These are phyloP conservation scores for Leucocoprinus birnbaumii DNA, from an alignment of 768 basidiomycete genomes.

Conservation along the genomic window DNA sequence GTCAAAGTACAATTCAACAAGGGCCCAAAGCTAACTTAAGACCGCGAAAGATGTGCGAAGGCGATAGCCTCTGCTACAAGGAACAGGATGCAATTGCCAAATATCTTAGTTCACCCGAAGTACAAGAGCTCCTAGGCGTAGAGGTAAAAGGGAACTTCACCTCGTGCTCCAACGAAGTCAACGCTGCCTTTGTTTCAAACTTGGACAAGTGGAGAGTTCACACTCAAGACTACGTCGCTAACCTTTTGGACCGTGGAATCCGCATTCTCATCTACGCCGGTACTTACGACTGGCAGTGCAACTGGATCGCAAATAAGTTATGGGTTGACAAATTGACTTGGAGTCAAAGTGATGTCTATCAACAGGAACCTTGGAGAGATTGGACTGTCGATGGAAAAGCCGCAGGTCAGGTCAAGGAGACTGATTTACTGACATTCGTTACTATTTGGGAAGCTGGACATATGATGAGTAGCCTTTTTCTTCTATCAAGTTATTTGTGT, in stretches of 20 bases:
- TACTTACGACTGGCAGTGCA: conserved; percentile 78
- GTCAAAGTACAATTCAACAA: neutral
- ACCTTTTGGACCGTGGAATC: conserved; percentile 73
- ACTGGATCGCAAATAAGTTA: conserved; percentile 72
- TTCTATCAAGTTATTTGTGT: neutral
- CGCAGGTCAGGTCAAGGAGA: conserved; percentile 54
- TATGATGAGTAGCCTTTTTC: conserved; percentile 43
- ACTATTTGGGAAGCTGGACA: conserved; percentile 46
- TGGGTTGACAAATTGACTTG: conserved; percentile 78
- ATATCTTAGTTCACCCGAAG: conserved; percentile 56
- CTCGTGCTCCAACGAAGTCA: conserved; percentile 52
- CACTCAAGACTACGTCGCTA: conserved; percentile 63
- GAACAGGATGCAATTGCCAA: conserved; percentile 36
- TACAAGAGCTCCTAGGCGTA: conserved; percentile 54
- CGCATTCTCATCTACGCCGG: conserved; percentile 74
- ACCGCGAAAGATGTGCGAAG: conserved; percentile 32
- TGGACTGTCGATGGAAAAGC: conserved; percentile 54
- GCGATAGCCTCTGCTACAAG: conserved; percentile 30
- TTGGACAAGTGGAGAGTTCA: conserved; percentile 59
- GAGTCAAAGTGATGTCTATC: conserved; percentile 57
- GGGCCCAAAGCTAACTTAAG: neutral
- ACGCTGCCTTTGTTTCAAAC: conserved; percentile 45
- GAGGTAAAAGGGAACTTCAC: conserved; percentile 51
- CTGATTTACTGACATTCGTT: conserved; percentile 39
- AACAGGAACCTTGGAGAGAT: conserved; percentile 31